Base-by-base conservation (phyloP, 352 stramenopile species). In the Globisporangium spinosum region DNA sequence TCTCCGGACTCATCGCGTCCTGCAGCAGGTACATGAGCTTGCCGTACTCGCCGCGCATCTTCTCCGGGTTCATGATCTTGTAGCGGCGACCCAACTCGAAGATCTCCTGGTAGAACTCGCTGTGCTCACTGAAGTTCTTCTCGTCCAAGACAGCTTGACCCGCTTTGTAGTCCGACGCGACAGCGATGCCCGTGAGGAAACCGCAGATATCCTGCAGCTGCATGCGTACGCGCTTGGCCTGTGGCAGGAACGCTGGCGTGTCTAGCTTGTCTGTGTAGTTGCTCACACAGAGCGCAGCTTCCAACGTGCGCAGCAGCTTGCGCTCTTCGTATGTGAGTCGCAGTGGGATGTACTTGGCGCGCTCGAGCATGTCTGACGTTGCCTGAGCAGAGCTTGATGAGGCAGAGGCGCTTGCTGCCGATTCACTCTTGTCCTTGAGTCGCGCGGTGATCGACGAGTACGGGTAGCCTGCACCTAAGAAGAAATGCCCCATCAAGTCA, bases 11-110 rank as follows among this genome's bases (percentile, higher is more conserved):
- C 62, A 94, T 83, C 12, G 93, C 90, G 71, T 98, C 94, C 77
- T 98, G 91, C 54, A 98, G 69, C 27, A 98, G 68, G 70, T 97
- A 98, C 76, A 98, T 95, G 63, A 99, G 87, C 82, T 98, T 98
- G 67, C 96, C 96, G 74, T 99, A 99, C 69, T 98, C 94, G 51
- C 90, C 91, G 25, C 96, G 87, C 95, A 99, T 98, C 75, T 98
- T 98, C 79, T 99, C 96, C 6, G 97, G 97, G 80, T 99, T 99
- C 94, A 98, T 98, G 69, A 99, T 98, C 81, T 99, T 99, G 81
- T 99, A 98, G 40, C 97, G 85, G 49, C 97, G 80, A 10, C 90
- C 94, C 20, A 99, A 79, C 76, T 99, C 97, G 69, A 99, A 98
- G 47, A 94, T 81, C 59, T 93, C 85, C 55, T 94, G 90, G 64